These are phyloP conservation scores for Pseudogymnoascus sp. DNA, from an alignment of 2,329 filamentous ascomycete genomes.

Conservation along the genomic window DNA sequence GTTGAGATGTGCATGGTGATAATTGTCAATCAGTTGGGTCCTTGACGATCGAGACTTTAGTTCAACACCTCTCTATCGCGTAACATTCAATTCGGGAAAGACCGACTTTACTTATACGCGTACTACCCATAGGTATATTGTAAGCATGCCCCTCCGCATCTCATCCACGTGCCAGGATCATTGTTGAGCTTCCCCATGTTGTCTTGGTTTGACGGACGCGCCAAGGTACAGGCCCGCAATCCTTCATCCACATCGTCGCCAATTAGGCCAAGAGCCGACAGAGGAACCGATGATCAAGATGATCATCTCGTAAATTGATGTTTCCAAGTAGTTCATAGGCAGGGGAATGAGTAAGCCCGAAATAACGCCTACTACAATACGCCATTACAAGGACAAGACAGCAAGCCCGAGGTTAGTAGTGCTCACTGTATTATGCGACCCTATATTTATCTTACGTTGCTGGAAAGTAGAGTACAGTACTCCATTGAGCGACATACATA, in stretches of 20 bases:
- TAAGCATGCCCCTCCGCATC: not conserved
- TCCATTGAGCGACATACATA: not conserved
- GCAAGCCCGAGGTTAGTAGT: not conserved
- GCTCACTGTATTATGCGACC: not conserved
- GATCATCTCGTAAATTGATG: conserved; percentile 1
- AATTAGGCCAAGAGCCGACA: not conserved
- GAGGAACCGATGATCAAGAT: not conserved
- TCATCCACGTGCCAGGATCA: not conserved
- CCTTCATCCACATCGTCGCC: not conserved
- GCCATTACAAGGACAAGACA: not conserved
- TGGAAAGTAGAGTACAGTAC: not conserved
- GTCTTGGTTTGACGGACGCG: not conserved
- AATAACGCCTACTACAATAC: not conserved
- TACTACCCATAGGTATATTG: not conserved
- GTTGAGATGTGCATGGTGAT: not conserved
- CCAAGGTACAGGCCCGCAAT: not conserved
- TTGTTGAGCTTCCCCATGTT: not conserved
- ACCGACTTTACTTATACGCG: conserved; percentile 1
- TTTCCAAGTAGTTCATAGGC: not conserved
- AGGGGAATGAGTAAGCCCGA: not conserved
- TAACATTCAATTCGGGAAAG: not conserved
- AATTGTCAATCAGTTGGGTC: not conserved
- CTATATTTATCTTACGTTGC: not conserved
- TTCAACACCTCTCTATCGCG: not conserved
- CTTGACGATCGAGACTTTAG: not conserved